Conservation (phyloP, 2,329 filamentous ascomycete genomes). For the Hysterium pulicare region DNA sequence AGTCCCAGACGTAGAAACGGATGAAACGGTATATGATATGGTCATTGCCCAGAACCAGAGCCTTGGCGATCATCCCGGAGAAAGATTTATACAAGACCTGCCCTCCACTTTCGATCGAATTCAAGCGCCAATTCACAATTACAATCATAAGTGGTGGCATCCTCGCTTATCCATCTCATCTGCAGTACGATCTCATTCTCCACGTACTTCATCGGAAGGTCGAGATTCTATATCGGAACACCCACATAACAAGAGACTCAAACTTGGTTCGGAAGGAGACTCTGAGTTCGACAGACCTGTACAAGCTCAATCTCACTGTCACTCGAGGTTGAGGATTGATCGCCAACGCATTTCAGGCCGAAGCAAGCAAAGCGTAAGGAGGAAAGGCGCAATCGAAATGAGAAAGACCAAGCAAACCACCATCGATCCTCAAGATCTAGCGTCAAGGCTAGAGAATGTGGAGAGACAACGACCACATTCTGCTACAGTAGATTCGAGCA, state of each 20-base stretch:
- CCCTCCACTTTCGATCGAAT: slow-evolving; percentile 12
- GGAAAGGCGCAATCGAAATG: slow-evolving; percentile 3
- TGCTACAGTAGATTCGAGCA: too few species aligned
- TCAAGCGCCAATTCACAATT: slow-evolving; percentile 4
- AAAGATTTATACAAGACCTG: slow-evolving; percentile 11
- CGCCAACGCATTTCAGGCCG: slow-evolving; percentile 10
- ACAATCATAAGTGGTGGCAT: not conserved
- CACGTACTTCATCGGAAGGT: too few species aligned
- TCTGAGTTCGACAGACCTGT: not conserved
- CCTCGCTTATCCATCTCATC: slow-evolving; percentile 2
- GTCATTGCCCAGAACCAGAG: slow-evolving; percentile 6
- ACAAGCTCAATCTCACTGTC: too few species aligned
- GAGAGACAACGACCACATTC: too few species aligned
- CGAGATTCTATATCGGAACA: not conserved
- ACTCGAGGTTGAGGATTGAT: too few species aligned
- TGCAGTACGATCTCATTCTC: too few species aligned
- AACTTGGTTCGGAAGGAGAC: not conserved
- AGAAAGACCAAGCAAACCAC: not conserved
- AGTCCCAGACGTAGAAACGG: slow-evolving; percentile 7
- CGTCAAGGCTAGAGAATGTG: too few species aligned
- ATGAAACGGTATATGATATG: slow-evolving; percentile 10
- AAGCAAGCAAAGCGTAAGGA: slow-evolving; percentile 9
- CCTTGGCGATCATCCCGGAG: slow-evolving; percentile 7
- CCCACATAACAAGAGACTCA: not conserved
- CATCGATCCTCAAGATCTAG: too few species aligned